Evolutionary conservation across 257 asterid species (phyloP).

Genomic region (Solanum paucissectum): DNA sequence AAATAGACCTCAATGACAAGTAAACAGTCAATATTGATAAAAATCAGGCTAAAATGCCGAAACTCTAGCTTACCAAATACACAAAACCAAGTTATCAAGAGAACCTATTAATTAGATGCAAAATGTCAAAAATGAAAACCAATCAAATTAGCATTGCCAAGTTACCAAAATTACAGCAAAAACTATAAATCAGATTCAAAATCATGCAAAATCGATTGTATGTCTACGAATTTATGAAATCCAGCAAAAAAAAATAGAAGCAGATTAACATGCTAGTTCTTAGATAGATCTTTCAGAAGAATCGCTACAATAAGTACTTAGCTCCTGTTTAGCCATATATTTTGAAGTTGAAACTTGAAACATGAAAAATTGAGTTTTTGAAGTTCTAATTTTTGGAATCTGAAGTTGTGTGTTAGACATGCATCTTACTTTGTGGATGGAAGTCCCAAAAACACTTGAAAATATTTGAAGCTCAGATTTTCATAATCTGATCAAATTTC

Average conservation of each 20-base stretch:
- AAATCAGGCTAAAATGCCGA: background rate
- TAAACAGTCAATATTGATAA: background rate
- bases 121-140: background rate
- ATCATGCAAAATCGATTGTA: background rate
- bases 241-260: background rate
- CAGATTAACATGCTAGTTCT: background rate
- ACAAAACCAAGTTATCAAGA: background rate
- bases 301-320: background rate
- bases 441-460: background rate
- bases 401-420: background rate
- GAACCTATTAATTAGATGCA: background rate
- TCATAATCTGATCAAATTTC: background rate
- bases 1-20: background rate
- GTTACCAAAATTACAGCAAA: background rate
- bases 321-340: background rate
- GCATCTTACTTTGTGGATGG: background rate
- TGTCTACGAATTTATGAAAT: background rate
- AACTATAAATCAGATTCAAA: background rate
- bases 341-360: background rate
- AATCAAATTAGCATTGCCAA: background rate
- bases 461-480: background rate
- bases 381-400: background rate
- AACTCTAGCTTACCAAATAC: background rate
- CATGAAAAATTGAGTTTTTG: background rate
- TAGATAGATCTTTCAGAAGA: background rate